Evolutionary conservation across 2,329 filamentous ascomycete genomes (phyloP).

Genomic region (Sphaerulina populicola): DNA sequence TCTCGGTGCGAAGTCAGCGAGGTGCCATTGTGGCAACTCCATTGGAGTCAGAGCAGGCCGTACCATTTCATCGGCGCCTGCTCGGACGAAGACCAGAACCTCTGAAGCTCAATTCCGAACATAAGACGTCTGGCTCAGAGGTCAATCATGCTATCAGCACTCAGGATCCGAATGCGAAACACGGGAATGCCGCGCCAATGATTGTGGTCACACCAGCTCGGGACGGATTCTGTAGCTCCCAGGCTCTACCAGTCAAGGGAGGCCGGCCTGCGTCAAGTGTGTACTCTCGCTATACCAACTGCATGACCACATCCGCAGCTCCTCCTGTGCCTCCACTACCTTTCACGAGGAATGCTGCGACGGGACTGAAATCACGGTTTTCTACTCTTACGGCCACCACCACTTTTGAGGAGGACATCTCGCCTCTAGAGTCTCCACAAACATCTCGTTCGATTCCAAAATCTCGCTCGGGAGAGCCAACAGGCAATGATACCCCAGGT

Average conservation of each 20-base stretch:
- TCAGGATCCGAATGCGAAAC: background rate
- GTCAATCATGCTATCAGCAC: background rate
- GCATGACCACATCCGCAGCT: conserved; percentile 30
- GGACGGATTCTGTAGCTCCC: conserved; percentile 48
- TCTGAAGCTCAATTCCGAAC: conserved; percentile 22
- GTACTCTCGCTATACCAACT: conserved; percentile 50
- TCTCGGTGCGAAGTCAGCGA: conserved; percentile 5
- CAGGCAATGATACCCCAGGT: conserved; percentile 10
- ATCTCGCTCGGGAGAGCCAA: background rate
- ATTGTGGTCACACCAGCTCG: conserved; percentile 48
- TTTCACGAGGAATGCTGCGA: conserved; percentile 7
- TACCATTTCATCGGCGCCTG: background rate
- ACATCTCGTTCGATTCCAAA: background rate
- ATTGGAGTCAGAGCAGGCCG: background rate
- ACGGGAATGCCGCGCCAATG: conserved; percentile 36
- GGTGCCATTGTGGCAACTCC: conserved; percentile 1
- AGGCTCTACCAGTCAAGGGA: conserved; percentile 33
- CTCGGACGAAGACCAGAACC: conserved; percentile 16
- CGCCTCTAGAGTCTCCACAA: conserved; percentile 1
- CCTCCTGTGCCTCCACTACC: conserved; percentile 57
- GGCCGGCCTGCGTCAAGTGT: conserved; percentile 48
- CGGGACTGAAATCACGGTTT: conserved; percentile 9
- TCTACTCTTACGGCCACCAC: conserved; percentile 32
- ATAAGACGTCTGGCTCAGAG: conserved; percentile 21
- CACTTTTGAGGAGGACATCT: conserved; percentile 35